Conservation (phyloP, 805 yeast genomes). For the Komagataella mondaviorum region DNA sequence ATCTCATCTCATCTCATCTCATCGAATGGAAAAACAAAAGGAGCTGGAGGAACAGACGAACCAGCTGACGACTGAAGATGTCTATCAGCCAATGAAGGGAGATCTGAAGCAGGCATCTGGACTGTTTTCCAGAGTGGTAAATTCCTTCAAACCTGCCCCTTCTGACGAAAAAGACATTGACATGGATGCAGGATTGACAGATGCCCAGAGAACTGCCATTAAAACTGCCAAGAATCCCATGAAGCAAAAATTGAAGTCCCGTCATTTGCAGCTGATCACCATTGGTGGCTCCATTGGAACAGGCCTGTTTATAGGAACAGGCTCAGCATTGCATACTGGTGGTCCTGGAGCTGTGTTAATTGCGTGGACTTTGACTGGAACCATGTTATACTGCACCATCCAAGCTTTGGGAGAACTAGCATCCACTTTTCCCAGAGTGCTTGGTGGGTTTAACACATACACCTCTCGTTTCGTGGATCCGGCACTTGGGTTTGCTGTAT, state of each 20-base stretch:
- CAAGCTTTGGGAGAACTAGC: slow-evolving; percentile 52
- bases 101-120: background rate
- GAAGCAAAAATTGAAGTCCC: slow-evolving; percentile 23
- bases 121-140: background rate
- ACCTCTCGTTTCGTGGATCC: slow-evolving; percentile 44
- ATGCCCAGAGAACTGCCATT: slow-evolving; percentile 24
- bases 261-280: slow-evolving; percentile 50
- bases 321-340: slow-evolving; percentile 40
- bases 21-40: background rate
- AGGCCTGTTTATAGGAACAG: slow-evolving; percentile 56
- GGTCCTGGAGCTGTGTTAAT: slow-evolving; percentile 56
- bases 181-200: slow-evolving; percentile 10
- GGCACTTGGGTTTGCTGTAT: slow-evolving; percentile 50
- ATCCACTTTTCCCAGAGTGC: slow-evolving; percentile 39
- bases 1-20: background rate
- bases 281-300: slow-evolving; percentile 61
- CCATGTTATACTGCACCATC: slow-evolving; percentile 43
- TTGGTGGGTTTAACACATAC: slow-evolving; percentile 55
- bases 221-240: slow-evolving; percentile 28
- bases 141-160: slow-evolving; percentile 5
- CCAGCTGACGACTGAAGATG: background rate
- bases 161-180: slow-evolving; percentile 18
- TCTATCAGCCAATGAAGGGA: background rate
- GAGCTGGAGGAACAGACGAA: background rate
- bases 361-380: slow-evolving; percentile 38